Conservation (phyloP, 2,329 filamentous ascomycete genomes). For the Aspergillus luchuensis region DNA sequence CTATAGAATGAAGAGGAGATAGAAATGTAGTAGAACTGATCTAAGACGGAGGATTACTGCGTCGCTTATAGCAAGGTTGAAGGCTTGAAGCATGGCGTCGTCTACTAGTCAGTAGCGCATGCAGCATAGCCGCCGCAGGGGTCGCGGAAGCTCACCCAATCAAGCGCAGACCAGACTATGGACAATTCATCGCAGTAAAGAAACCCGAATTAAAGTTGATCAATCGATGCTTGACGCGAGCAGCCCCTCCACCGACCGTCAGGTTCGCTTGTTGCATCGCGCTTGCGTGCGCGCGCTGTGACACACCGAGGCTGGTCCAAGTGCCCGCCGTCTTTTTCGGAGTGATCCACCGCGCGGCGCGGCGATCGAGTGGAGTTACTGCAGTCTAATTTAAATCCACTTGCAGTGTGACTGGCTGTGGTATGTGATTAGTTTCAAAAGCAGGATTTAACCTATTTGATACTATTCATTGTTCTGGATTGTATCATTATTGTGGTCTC, state of each 20-base stretch:
- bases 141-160: background rate
- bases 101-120: background rate
- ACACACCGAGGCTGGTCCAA: constrained; percentile 8
- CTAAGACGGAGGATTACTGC: background rate
- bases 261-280: background rate
- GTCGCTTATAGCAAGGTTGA: background rate
- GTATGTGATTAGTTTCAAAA: background rate
- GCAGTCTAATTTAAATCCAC: constrained; percentile 1
- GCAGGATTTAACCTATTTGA: background rate
- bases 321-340: constrained; percentile 1
- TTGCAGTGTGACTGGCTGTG: constrained; percentile 1
- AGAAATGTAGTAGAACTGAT: background rate
- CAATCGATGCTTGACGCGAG: background rate
- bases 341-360: constrained; percentile 10
- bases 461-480: background rate
- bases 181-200: background rate
- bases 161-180: background rate
- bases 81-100: background rate
- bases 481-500: too few relatives aligned
- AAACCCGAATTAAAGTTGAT: background rate
- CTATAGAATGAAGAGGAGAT: background rate
- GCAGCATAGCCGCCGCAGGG: background rate
- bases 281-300: constrained; percentile 1
- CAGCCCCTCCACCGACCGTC: background rate
- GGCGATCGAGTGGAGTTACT: constrained; percentile 15